Conservation (phyloP, 108 stramenopile species). For the Nitzschia putrida region DNA sequence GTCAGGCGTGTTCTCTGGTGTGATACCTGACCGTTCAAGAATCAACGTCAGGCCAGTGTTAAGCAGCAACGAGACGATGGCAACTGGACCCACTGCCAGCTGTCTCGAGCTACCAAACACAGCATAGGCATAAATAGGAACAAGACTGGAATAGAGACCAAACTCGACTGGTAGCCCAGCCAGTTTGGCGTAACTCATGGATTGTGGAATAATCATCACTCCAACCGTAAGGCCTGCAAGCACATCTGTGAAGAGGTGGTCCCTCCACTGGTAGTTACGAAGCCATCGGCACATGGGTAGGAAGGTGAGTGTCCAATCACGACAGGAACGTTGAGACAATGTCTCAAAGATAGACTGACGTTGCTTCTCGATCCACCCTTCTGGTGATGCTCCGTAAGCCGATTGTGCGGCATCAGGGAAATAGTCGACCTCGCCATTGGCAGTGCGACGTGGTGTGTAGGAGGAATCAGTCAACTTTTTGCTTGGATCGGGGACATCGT, state of each 20-base stretch:
- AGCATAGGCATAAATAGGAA: constrained; percentile 78
- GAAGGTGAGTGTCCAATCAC: constrained; percentile 20
- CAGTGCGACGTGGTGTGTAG: too few species aligned
- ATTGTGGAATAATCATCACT: constrained; percentile 88
- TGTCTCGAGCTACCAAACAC: constrained; percentile 80
- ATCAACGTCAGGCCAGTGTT: constrained; percentile 39
- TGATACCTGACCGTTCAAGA: constrained; percentile 28
- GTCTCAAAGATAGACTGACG: neutral
- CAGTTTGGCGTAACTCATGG: constrained; percentile 85
- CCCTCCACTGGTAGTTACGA: constrained; percentile 23
- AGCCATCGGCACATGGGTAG: constrained; percentile 37
- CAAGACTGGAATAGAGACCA: constrained; percentile 81
- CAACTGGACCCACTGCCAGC: constrained; percentile 86
- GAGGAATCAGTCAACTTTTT: too few species aligned
- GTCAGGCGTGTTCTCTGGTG: constrained; percentile 20
- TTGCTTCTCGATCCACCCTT: constrained; percentile 7
- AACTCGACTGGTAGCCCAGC: constrained; percentile 84
- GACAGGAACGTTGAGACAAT: neutral
- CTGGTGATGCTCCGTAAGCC: neutral
- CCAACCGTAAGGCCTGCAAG: constrained; percentile 75
- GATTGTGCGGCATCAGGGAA: too few species aligned
- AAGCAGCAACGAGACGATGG: constrained; percentile 62
- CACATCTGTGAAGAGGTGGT: constrained; percentile 33
- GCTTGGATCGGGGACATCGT: too few species aligned
- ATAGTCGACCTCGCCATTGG: too few species aligned